Evolutionary conservation across 139 green algal genomes (phyloP), one percentile per base, ranked within the genome.

Genomic region (Coccomyxa sp.): DNA sequence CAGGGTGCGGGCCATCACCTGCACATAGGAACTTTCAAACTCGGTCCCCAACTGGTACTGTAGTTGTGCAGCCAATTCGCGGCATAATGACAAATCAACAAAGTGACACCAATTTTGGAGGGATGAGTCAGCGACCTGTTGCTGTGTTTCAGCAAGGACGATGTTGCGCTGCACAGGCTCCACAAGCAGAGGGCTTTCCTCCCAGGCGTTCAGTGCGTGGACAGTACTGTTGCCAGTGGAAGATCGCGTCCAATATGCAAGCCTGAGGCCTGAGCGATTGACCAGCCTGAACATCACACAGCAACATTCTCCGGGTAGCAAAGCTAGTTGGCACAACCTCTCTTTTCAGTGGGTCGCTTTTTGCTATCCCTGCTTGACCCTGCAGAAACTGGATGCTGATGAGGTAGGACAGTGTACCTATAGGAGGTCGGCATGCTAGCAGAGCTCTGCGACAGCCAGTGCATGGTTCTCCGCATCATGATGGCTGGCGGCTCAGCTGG

Each of bases 1-100:
- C 76, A 92, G 88, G 66, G 86, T 89, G 23, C 86, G 75, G 0
- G 86, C 85, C 15, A 75, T 21, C 66, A 90, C 85, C 86, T 89
- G 83, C 59, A 23, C 76, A 18, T 57, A 68, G 14, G 9, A 75
- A 45, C 13, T 4, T 15, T 17, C 0, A 67, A 74, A 1, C 13
- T 71, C 9, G 10, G 7, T 4, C 31, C 13, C 16, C 60, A 81
- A 30, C 18, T 45, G 45, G 66, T 82, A 16, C 58, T 58, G 21
- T 51, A 79, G 10, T 38, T 79, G 74, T 58, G 74, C 28, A 79
- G 63, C 27, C 16, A 1, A 58, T 4, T 79, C 7, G 38, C 38
- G 7, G 38, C 38, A 51, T 7, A 51, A 51, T 51, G 38, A 11
- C 3, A 11, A 7, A 3, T 51, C 38, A 51, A 51, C 38, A 51